Conservation (phyloP, 495 filamentous ascomycete species). For the Annulohypoxylon maeteangense region DNA sequence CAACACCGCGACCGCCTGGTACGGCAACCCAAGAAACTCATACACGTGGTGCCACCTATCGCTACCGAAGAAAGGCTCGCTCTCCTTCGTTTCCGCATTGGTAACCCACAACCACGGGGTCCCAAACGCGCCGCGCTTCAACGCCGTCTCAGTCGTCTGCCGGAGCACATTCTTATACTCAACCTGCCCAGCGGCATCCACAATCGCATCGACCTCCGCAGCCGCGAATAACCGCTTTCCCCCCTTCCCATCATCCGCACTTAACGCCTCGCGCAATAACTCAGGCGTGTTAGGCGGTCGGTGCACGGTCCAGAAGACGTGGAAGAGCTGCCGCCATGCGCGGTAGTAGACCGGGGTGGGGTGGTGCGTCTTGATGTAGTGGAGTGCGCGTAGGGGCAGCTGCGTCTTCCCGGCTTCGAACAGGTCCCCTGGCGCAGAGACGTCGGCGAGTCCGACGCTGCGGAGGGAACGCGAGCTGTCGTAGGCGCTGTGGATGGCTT, state of each 20-base stretch:
- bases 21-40: slow-evolving; percentile 54
- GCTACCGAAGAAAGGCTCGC: slow-evolving; percentile 81
- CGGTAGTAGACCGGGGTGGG: slow-evolving; percentile 45
- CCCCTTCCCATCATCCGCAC: slow-evolving; percentile 31
- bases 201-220: slow-evolving; percentile 59
- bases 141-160: slow-evolving; percentile 65
- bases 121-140: slow-evolving; percentile 75
- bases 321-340: slow-evolving; percentile 50
- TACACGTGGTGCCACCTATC: slow-evolving; percentile 68
- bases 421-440: slow-evolving; percentile 54
- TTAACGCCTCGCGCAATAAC: slow-evolving; percentile 44
- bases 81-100: slow-evolving; percentile 61
- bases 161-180: slow-evolving; percentile 70
- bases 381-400: slow-evolving; percentile 71
- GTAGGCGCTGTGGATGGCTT: slow-evolving; percentile 65
- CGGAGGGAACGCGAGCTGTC: slow-evolving; percentile 66
- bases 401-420: slow-evolving; percentile 49
- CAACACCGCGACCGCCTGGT: slow-evolving; percentile 48
- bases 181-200: slow-evolving; percentile 57
- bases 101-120: slow-evolving; percentile 80
- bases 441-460: slow-evolving; percentile 61
- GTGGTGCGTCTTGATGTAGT: slow-evolving; percentile 68
- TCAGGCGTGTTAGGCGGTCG: slow-evolving; percentile 47
- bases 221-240: slow-evolving; percentile 42
- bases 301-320: slow-evolving; percentile 52